Base-by-base conservation (phyloP, 805 yeast genomes). In the Schwanniomyces pseudopolymorphus region DNA sequence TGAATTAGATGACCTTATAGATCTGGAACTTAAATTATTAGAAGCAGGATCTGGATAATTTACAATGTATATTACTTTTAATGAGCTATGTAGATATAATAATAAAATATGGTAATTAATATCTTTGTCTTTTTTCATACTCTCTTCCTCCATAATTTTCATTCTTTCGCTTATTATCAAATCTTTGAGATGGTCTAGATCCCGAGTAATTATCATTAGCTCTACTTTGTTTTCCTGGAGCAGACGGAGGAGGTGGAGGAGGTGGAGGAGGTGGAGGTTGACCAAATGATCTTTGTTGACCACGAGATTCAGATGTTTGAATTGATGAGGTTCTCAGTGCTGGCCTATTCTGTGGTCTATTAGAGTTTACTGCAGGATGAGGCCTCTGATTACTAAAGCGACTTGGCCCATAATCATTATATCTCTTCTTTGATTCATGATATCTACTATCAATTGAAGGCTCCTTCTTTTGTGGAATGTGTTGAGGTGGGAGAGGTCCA, bases 51-150 rank as follows among this genome's bases (percentile, higher is more conserved):
- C 48, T 16, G 26, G 14, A 38, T 47, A 22, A 39, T 39, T 24
- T 21, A 33, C 22, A 25, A 21, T 42, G 16, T 31, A 38, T 42
- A 42, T 20, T 42, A 42, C 4, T 7, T 41, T 31, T 25, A 27
- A 14, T 41, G 19, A 24, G 31, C 24, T 33, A 19, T 22, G 33
- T 21, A 28, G 26, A 39, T 16, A 28, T 3, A 6, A 11, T 21
- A 27, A 20, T 36, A 21, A 36, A 36, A 6, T 19, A 13, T 9
- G 33, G 20, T 13, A 43, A 16, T 44, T 47, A 65, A 48, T 63
- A 59, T 45, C 62, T 66, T 42, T 54, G 58, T 47, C 60, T 65
- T 46, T 69, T 69, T 37, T 66, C 69, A 44, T 61, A 58, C 4
- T 55, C 51, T 28, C 60, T 50, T n/a, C 56, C 56, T 14, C 48